Conservation (phyloP, 2,329 filamentous ascomycete genomes). For the Cercospora zeae-maydis region DNA sequence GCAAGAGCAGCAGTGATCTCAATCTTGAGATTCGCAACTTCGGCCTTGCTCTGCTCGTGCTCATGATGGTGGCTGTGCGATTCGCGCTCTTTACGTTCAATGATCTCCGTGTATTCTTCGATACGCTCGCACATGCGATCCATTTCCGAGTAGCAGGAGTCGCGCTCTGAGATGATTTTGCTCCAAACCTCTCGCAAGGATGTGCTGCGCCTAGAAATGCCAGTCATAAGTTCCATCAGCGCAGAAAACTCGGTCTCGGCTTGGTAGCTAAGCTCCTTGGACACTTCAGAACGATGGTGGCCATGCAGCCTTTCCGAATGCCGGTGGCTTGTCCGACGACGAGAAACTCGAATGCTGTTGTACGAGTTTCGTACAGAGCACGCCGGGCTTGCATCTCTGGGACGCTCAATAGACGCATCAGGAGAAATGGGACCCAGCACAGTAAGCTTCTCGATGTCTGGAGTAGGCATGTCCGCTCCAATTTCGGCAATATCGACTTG, state of each 20-base stretch:
- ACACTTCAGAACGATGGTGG: constrained; percentile 1
- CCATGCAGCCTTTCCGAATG: neutral
- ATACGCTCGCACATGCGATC: constrained; percentile 8
- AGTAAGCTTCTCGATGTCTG: neutral
- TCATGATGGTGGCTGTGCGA: constrained; percentile 4
- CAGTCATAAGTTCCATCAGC: constrained; percentile 3
- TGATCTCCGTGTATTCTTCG: constrained; percentile 5
- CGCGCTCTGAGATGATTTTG: constrained; percentile 7
- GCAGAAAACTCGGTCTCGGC: neutral
- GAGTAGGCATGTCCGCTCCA: neutral
- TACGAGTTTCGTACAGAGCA: constrained; percentile 2
- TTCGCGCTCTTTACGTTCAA: constrained; percentile 6
- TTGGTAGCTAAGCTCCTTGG: neutral
- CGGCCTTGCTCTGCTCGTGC: constrained; percentile 1
- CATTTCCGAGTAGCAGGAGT: constrained; percentile 5
- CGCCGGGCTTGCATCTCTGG: neutral
- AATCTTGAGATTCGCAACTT: constrained; percentile 2
- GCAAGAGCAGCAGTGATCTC: constrained; percentile 6
- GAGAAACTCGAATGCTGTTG: neutral
- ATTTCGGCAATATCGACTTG: neutral
- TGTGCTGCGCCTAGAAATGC: constrained; percentile 3
- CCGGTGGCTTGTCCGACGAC: neutral
- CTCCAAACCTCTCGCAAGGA: constrained; percentile 5
- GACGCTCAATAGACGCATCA: neutral
- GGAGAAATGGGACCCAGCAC: neutral